These are phyloP conservation scores for Penicillium sp. DNA, from an alignment of 2,329 filamentous ascomycete genomes.

Conservation along the genomic window DNA sequence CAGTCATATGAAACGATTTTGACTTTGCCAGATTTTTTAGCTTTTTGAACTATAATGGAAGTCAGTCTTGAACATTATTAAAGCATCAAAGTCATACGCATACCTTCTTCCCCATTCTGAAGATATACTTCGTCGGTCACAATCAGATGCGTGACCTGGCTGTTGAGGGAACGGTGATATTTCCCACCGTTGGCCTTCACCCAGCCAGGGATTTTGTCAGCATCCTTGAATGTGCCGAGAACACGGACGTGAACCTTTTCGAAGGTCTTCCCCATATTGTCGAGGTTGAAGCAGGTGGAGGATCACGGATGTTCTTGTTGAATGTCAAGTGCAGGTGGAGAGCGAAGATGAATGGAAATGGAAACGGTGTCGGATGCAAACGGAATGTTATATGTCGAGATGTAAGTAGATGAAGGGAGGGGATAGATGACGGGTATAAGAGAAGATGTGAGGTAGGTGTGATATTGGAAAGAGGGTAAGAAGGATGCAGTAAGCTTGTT, in stretches of 20 bases:
- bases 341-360: neutral
- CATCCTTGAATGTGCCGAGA: constrained; percentile 53
- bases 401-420: neutral
- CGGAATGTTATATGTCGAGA: neutral
- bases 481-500: neutral
- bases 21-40: constrained; percentile 34
- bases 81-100: neutral
- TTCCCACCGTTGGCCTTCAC: constrained; percentile 57
- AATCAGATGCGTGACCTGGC: constrained; percentile 66
- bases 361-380: neutral
- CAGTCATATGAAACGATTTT: constrained; percentile 47
- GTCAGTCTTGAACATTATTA: constrained; percentile 8
- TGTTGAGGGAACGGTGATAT: constrained; percentile 50
- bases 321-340: neutral
- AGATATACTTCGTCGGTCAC: constrained; percentile 59
- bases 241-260: constrained; percentile 52
- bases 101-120: constrained; percentile 42
- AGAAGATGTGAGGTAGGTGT: neutral
- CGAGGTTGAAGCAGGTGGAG: neutral
- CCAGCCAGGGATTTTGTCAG: constrained; percentile 61
- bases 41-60: constrained; percentile 37
- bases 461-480: neutral
- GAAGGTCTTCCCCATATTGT: constrained; percentile 45
- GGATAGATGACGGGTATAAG: neutral
- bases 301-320: too few relatives aligned